Evolutionary conservation across 345 rosid genomes (phyloP).

Genomic region (Hirschfeldia incana): DNA sequence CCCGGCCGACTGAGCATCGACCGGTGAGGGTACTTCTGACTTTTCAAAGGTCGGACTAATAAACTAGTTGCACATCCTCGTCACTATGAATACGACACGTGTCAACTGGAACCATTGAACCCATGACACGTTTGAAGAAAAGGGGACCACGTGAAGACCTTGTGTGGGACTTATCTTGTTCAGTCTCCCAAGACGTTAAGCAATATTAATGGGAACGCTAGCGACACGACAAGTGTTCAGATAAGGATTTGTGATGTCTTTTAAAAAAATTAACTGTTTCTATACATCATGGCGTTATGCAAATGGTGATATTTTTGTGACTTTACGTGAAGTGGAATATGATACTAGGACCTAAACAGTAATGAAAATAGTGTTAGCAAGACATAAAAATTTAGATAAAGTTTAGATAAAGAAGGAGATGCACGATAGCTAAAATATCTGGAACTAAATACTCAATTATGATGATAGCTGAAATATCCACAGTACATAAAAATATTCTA

Average conservation of each 20-base stretch:
- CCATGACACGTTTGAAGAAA: background rate
- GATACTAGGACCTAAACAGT: background rate
- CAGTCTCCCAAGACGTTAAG: conserved; percentile 45
- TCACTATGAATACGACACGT: conserved; percentile 36
- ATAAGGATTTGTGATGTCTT: conserved; percentile 23
- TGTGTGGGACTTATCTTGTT: conserved; percentile 36
- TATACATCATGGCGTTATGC: background rate
- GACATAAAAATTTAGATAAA: background rate
- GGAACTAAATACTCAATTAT: background rate
- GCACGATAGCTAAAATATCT: background rate
- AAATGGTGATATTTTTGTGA: background rate
- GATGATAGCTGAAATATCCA: background rate
- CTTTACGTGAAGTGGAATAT: conserved; percentile 11
- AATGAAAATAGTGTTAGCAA: background rate
- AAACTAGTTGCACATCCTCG: conserved; percentile 35
- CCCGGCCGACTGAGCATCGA: background rate
- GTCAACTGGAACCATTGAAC: background rate
- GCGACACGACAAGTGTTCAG: conserved; percentile 21
- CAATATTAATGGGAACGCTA: conserved; percentile 32
- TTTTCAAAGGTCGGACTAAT: background rate
- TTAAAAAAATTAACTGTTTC: background rate
- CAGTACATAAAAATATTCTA: background rate
- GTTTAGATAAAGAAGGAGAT: background rate
- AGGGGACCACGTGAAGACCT: conserved; percentile 35
- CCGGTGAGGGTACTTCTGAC: conserved; percentile 13